Conservation (phyloP, 1,284 basidiomycete genomes). For the Malassezia obtusa region DNA sequence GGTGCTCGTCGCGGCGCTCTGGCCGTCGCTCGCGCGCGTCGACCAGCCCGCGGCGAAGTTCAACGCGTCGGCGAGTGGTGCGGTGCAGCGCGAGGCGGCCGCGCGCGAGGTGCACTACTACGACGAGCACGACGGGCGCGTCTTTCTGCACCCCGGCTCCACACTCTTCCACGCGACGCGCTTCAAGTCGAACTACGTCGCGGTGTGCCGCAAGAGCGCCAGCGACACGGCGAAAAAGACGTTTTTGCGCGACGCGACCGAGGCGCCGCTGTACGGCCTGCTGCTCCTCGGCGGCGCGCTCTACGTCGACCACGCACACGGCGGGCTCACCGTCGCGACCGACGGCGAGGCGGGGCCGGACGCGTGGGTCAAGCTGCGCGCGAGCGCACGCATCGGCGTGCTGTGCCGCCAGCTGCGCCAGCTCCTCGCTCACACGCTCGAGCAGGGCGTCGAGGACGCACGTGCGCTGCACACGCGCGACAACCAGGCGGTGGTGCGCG, state of each 20-base stretch:
- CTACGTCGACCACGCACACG: constrained; percentile 60
- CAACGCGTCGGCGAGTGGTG: constrained; percentile 34
- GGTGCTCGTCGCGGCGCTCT: constrained; percentile 46
- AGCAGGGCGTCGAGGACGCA: constrained; percentile 20
- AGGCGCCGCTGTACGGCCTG: constrained; percentile 75
- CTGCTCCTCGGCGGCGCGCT: constrained; percentile 74
- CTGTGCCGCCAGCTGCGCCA: constrained; percentile 73
- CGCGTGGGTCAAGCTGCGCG: constrained; percentile 60
- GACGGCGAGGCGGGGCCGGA: constrained; percentile 27
- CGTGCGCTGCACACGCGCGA: constrained; percentile 51
- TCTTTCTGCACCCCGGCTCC: constrained; percentile 77
- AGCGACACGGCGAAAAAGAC: constrained; percentile 56
- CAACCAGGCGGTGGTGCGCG: constrained; percentile 57
- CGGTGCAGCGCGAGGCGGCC: constrained; percentile 35
- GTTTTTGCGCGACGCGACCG: constrained; percentile 76
- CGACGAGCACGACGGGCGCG: constrained; percentile 51
- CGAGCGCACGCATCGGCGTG: constrained; percentile 77
- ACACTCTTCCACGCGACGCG: constrained; percentile 64
- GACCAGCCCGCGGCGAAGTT: constrained; percentile 33
- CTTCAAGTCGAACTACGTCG: constrained; percentile 69
- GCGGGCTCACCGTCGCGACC: constrained; percentile 56
- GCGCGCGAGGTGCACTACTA: constrained; percentile 36
- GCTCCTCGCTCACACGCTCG: constrained; percentile 19
- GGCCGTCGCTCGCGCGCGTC: constrained; percentile 52
- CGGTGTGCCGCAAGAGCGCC: constrained; percentile 71